Percentiles rank a stretch among this genome's conserved stretches.
Evolutionary conservation across 2,329 filamentous ascomycete genomes (phyloP).

Genomic region (Cytospora piceicola): DNA sequence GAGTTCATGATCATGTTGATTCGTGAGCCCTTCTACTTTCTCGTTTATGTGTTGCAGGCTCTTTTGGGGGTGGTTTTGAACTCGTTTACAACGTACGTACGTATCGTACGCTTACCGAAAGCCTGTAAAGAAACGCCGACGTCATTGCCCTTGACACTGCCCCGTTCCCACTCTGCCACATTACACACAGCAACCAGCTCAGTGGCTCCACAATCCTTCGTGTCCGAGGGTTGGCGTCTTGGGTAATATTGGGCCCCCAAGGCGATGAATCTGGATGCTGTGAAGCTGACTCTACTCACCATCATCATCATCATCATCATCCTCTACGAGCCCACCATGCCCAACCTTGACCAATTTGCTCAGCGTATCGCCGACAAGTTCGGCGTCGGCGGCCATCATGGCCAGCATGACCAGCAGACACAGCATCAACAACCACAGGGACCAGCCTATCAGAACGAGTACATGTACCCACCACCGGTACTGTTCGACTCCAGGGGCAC

Average conservation of each 20-base stretch:
- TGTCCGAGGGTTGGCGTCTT: not conserved
- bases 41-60: not conserved
- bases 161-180: not conserved
- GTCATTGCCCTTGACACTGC: not conserved
- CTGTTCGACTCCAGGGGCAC: slow-evolving; percentile 6
- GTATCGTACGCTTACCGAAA: not conserved
- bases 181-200: not conserved
- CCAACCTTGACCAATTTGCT: not conserved
- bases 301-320: not conserved
- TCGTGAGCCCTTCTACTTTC: too few relatives aligned
- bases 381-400: not conserved
- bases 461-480: slow-evolving; percentile 8
- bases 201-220: not conserved
- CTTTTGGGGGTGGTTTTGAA: not conserved
- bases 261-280: not conserved
- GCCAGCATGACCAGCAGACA: slow-evolving; percentile 1
- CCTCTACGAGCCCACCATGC: not conserved
- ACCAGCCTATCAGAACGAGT: slow-evolving; percentile 1
- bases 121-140: not conserved
- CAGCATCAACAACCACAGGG: slow-evolving; percentile 3
- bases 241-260: not conserved
- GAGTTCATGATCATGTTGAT: not conserved
- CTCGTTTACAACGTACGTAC: not conserved
- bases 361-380: not conserved
- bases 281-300: not conserved